Evolutionary conservation across 257 asterid species (phyloP).

Genomic region (Nicotiana knightiana): DNA sequence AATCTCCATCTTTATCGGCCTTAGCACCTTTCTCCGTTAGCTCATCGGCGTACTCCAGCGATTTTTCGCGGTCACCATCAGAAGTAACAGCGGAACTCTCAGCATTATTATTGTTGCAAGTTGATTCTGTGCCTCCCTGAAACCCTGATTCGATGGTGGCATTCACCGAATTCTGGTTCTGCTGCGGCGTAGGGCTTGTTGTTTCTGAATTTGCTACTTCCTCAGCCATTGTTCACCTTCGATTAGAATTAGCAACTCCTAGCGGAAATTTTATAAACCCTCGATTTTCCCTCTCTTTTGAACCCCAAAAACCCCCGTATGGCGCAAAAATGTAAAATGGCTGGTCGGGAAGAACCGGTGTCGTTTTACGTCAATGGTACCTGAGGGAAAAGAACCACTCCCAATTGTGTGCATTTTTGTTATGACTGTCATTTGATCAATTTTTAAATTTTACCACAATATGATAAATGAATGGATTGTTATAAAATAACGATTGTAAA

Average conservation of each 20-base stretch:
- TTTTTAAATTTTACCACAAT: background rate
- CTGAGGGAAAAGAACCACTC: background rate
- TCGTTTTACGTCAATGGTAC: background rate
- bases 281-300: conserved; percentile 9
- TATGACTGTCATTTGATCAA: background rate
- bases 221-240: conserved; percentile 46
- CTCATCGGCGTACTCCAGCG: conserved; percentile 58
- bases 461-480: background rate
- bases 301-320: conserved; percentile 8
- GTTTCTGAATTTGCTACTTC: conserved; percentile 30
- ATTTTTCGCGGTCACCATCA: conserved; percentile 39
- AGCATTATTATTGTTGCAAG: conserved; percentile 36
- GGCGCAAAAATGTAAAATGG: conserved; percentile 19
- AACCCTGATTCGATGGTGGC: conserved; percentile 42
- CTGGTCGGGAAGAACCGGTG: background rate
- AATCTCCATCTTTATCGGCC: conserved; percentile 66
- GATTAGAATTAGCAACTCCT: conserved; percentile 10
- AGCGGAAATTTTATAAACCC: background rate
- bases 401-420: background rate
- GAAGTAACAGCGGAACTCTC: conserved; percentile 37
- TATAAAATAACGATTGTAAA: too few relatives aligned
- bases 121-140: conserved; percentile 47
- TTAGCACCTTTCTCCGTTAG: conserved; percentile 53
- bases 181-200: conserved; percentile 22
- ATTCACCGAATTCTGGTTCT: conserved; percentile 52